A percentile compares a stretch with the other conserved stretches of the same genome.
Conservation (phyloP, 2,329 filamentous ascomycete genomes). For the Aphanocladium album region DNA sequence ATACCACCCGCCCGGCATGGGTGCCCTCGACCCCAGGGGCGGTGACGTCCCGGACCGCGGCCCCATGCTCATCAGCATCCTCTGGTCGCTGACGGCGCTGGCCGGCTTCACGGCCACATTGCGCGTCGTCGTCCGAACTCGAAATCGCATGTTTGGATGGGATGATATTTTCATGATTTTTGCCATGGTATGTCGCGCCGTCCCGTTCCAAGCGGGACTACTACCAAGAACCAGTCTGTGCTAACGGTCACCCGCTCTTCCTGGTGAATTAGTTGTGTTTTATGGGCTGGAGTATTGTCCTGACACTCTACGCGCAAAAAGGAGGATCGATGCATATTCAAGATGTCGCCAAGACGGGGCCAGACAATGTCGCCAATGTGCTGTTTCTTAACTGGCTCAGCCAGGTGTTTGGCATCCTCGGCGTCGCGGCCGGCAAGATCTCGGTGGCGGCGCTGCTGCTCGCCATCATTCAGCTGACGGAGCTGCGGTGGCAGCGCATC, state of each 20-base stretch:
- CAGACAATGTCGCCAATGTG: conserved; percentile 18
- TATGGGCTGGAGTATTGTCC: conserved; percentile 16
- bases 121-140: conserved; percentile 14
- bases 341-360: conserved; percentile 15
- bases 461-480: conserved; percentile 16
- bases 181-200: conserved; percentile 14
- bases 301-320: conserved; percentile 17
- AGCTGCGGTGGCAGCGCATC: conserved; percentile 18
- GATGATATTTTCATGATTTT: conserved; percentile 19
- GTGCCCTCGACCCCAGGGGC: not conserved
- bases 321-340: conserved; percentile 17
- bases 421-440: conserved; percentile 19
- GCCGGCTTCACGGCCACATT: conserved; percentile 15
- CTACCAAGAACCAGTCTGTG: not conserved
- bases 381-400: conserved; percentile 19
- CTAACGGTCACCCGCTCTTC: not conserved
- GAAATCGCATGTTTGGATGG: conserved; percentile 17
- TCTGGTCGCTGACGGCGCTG: conserved; percentile 18
- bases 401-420: conserved; percentile 19
- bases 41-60: conserved; percentile 14
- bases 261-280: conserved; percentile 15
- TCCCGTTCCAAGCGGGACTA: not conserved
- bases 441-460: conserved; percentile 19
- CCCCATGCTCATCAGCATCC: conserved; percentile 10
- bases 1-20: not conserved